Percentiles rank a stretch among this genome's conserved stretches.
Evolutionary conservation across 768 basidiomycete species (phyloP).

Genomic region (Serendipita sp.): DNA sequence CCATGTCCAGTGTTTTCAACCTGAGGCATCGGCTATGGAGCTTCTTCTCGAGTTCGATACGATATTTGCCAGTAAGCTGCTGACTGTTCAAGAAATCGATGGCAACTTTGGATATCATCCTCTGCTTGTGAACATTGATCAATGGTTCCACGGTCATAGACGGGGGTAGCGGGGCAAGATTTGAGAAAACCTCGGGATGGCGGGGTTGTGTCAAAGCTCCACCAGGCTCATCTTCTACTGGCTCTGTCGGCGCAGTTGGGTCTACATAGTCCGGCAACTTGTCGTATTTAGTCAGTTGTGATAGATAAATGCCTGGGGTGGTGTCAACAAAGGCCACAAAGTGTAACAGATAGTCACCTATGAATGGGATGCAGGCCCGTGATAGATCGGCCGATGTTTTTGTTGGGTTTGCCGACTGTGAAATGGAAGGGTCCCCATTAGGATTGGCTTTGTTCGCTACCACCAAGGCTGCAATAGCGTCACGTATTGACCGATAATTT

Average conservation of each 20-base stretch:
- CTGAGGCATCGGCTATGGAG: constrained; percentile 60
- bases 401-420: constrained; percentile 2
- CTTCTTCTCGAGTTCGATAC: constrained; percentile 56
- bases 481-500: constrained; percentile 62
- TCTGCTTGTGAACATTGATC: constrained; percentile 81
- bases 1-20: constrained; percentile 42
- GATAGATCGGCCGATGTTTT: constrained; percentile 15
- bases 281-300: constrained; percentile 47
- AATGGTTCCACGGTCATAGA: constrained; percentile 72
- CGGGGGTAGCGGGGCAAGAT: constrained; percentile 51
- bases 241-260: constrained; percentile 58
- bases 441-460: constrained; percentile 48
- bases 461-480: constrained; percentile 42
- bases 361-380: constrained; percentile 63
- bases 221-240: constrained; percentile 45
- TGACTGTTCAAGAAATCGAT: constrained; percentile 69
- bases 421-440: constrained; percentile 23
- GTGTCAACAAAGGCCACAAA: background rate
- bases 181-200: constrained; percentile 64
- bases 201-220: constrained; percentile 51
- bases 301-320: constrained; percentile 52
- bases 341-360: constrained; percentile 32
- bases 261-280: constrained; percentile 67
- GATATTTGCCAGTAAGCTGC: constrained; percentile 58
- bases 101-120: constrained; percentile 63